These are phyloP conservation scores for Microbotryomycetes sp. DNA, from an alignment of 1,284 basidiomycete genomes.

Conservation along the genomic window DNA sequence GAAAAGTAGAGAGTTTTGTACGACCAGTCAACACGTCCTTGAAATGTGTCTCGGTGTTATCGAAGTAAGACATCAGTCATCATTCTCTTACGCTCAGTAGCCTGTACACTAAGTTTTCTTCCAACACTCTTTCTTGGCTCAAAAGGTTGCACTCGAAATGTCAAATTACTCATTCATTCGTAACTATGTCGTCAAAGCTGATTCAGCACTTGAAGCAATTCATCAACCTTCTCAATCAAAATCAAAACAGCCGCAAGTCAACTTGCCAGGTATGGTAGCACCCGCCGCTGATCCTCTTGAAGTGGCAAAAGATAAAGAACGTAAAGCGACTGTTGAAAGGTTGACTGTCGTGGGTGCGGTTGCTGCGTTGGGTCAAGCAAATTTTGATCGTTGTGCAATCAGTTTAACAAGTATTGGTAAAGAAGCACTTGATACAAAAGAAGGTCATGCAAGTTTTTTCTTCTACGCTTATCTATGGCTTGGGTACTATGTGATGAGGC, in stretches of 20 bases:
- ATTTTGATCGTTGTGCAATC: slow-evolving; percentile 67
- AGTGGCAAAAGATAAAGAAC: slow-evolving; percentile 32
- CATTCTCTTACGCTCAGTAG: not conserved
- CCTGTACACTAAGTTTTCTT: not conserved
- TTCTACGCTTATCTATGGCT: not conserved
- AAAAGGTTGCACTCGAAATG: slow-evolving; percentile 70
- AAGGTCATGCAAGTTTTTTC: slow-evolving; percentile 9
- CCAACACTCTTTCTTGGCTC: not conserved
- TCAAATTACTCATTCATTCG: slow-evolving; percentile 72
- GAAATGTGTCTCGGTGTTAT: slow-evolving; percentile 76
- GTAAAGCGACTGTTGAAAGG: slow-evolving; percentile 56
- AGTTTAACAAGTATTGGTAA: slow-evolving; percentile 46
- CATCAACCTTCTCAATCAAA: slow-evolving; percentile 34
- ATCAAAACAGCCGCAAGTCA: slow-evolving; percentile 22
- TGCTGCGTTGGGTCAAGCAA: slow-evolving; percentile 59
- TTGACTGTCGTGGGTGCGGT: slow-evolving; percentile 71
- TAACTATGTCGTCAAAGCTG: slow-evolving; percentile 85
- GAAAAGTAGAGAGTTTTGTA: slow-evolving; percentile 78
- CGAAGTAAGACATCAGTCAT: slow-evolving; percentile 51
- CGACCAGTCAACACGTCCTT: slow-evolving; percentile 72
- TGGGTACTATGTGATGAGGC: not conserved
- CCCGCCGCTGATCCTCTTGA: slow-evolving; percentile 26
- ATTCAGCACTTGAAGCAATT: slow-evolving; percentile 67
- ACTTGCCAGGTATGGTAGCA: slow-evolving; percentile 36
- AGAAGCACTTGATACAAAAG: slow-evolving; percentile 16